Percentiles rank a stretch among this genome's conserved stretches.
These are phyloP conservation scores for Hypoxylon rickii DNA, from an alignment of 495 filamentous ascomycete species.

Conservation along the genomic window DNA sequence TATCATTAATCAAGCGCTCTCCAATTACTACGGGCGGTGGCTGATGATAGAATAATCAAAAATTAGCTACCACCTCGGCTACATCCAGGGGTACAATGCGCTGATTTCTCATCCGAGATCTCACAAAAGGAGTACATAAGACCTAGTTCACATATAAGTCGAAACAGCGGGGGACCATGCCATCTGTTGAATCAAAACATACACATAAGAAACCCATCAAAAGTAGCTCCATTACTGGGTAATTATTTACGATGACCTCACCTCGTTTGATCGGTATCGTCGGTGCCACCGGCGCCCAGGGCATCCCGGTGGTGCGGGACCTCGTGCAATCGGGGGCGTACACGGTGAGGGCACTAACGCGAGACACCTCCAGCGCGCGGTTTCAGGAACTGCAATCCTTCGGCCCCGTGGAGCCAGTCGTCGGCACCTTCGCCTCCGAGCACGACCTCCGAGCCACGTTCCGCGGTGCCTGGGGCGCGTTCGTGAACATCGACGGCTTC, in stretches of 20 bases:
- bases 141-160: too few species aligned
- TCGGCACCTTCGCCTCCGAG: constrained; percentile 54
- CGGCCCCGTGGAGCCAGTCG: constrained; percentile 47
- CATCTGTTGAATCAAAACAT: not conserved
- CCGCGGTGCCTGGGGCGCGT: constrained; percentile 52
- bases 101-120: not conserved
- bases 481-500: constrained; percentile 61
- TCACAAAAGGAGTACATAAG: too few species aligned
- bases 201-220: not conserved
- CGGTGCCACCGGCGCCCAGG: constrained; percentile 62
- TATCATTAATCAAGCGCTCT: not conserved
- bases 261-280: constrained; percentile 49
- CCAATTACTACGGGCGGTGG: constrained; percentile 17
- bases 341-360: constrained; percentile 54
- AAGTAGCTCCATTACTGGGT: not conserved
- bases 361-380: constrained; percentile 44
- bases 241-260: constrained; percentile 26
- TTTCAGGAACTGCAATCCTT: constrained; percentile 45
- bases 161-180: too few species aligned
- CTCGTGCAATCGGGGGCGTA: constrained; percentile 49
- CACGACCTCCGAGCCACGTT: constrained; percentile 48
- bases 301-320: constrained; percentile 53
- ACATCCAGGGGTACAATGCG: not conserved
- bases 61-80: constrained; percentile 6
- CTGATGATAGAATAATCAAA: constrained; percentile 34